Evolutionary conservation across 371 early-diverging fungal species (phyloP).

Genomic region (Mortierella polycephala): DNA sequence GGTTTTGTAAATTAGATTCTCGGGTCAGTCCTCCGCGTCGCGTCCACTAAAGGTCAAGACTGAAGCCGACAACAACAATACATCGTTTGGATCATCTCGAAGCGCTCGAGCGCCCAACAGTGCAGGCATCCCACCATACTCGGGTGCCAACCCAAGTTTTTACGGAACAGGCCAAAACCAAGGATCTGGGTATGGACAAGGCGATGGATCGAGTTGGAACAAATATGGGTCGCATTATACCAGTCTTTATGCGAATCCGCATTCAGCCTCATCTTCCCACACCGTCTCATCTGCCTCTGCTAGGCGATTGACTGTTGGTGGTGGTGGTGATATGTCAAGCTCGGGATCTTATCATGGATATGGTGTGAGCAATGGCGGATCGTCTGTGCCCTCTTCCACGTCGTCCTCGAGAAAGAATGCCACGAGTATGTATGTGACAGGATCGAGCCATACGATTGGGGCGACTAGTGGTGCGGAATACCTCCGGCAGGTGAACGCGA

Average conservation of each 20-base stretch:
- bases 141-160: slow-evolving; percentile 27
- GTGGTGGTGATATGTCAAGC: slow-evolving; percentile 4
- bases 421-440: slow-evolving; percentile 41
- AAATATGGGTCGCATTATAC: slow-evolving; percentile 41
- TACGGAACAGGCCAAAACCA: slow-evolving; percentile 8
- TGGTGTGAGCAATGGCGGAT: slow-evolving; percentile 4
- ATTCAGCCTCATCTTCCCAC: slow-evolving; percentile 10
- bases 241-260: slow-evolving; percentile 31
- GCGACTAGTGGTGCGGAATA: slow-evolving; percentile 25
- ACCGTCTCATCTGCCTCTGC: slow-evolving; percentile 17
- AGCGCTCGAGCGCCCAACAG: slow-evolving; percentile 19
- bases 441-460: slow-evolving; percentile 43
- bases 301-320: slow-evolving; percentile 27
- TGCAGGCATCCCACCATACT: slow-evolving; percentile 10
- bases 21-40: slow-evolving; percentile 14
- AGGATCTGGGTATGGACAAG: background rate
- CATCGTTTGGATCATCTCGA: slow-evolving; percentile 28
- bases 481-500: slow-evolving; percentile 23
- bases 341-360: slow-evolving; percentile 6
- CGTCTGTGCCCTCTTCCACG: background rate
- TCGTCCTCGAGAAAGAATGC: slow-evolving; percentile 30
- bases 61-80: slow-evolving; percentile 19
- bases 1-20: slow-evolving; percentile 17
- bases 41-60: slow-evolving; percentile 48
- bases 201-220: slow-evolving; percentile 11